phyloP scores from a whole-genome alignment of 129 eudicot species.

The Lactuca sativa region DNA sequence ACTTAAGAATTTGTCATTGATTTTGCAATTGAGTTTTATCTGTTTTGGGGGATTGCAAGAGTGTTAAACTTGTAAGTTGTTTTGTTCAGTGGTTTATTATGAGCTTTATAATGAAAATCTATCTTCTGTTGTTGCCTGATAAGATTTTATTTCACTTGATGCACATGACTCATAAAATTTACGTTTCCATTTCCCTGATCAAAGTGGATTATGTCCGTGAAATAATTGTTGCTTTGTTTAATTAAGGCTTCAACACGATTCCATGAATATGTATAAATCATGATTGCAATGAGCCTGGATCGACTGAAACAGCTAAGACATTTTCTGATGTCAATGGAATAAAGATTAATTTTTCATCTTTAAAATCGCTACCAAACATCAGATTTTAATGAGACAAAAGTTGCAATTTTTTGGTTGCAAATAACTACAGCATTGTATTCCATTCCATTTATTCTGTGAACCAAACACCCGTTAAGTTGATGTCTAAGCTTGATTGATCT shows the following conservation, averaged over 20 bases:
- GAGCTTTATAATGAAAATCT: background rate
- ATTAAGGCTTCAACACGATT: background rate
- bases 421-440: too few relatives aligned
- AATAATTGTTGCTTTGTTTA: background rate
- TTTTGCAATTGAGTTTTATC: background rate
- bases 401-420: too few relatives aligned
- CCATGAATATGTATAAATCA: too few relatives aligned
- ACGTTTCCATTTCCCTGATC: background rate
- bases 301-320: too few relatives aligned
- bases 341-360: too few relatives aligned
- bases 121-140: too few relatives aligned
- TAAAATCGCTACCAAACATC: too few relatives aligned
- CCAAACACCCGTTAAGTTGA: background rate
- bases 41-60: background rate
- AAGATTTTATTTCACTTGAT: background rate
- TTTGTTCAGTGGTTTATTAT: background rate
- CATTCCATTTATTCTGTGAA: too few relatives aligned
- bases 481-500: background rate
- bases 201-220: background rate
- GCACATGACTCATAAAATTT: background rate
- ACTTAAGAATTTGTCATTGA: background rate
- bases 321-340: too few relatives aligned
- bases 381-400: too few relatives aligned
- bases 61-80: background rate
- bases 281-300: too few relatives aligned